Percentiles rank a stretch among this genome's conserved stretches.
phyloP scores from a whole-genome alignment of 345 rosid genomes.

The Acer saccharum region DNA sequence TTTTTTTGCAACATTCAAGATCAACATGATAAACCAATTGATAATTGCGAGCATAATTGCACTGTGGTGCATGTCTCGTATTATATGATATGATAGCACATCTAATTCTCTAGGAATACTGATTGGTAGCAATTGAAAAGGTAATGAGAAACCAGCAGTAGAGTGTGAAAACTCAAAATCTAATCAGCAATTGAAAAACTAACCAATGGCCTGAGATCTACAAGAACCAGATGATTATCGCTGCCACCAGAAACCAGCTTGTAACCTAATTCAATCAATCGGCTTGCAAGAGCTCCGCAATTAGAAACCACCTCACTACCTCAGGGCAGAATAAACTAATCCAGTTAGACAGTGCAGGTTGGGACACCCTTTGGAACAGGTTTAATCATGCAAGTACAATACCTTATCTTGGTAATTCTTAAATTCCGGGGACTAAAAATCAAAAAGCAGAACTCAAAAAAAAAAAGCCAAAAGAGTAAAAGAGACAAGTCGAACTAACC shows the following conservation, averaged over 20 bases:
- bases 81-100: too few species aligned
- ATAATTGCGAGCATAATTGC: too few species aligned
- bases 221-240: constrained; percentile 23
- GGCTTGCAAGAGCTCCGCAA: constrained; percentile 72
- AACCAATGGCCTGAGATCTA: constrained; percentile 64
- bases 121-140: not conserved
- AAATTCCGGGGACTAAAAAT: constrained; percentile 45
- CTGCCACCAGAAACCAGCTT: constrained; percentile 87
- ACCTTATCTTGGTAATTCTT: constrained; percentile 83
- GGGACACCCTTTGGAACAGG: not conserved
- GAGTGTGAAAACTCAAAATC: too few species aligned
- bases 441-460: not conserved
- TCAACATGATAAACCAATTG: too few species aligned
- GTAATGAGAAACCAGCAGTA: too few species aligned
- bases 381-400: not conserved
- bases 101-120: not conserved
- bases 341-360: not conserved
- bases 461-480: not conserved
- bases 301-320: constrained; percentile 65
- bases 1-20: too few species aligned
- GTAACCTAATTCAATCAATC: constrained; percentile 73
- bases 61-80: too few species aligned
- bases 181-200: constrained; percentile 21
- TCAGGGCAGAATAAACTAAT: constrained; percentile 12
- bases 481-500: constrained; percentile 41